These are phyloP conservation scores for Salix purpurea DNA, from an alignment of 345 rosid genomes.

Conservation along the genomic window DNA sequence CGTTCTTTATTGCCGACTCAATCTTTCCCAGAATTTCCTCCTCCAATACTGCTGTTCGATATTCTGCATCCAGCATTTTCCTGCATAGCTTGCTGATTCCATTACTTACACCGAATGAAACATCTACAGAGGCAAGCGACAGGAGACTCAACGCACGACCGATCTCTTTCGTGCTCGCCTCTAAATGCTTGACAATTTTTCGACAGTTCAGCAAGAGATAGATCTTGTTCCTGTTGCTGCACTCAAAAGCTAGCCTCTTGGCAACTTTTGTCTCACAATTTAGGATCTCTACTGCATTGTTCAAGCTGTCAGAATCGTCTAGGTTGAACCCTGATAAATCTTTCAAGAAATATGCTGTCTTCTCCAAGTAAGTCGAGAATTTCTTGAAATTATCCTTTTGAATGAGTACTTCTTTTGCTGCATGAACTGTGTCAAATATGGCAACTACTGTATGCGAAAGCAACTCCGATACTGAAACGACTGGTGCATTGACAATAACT, in stretches of 20 bases:
- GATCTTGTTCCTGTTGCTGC: constrained; percentile 12
- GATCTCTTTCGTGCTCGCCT: constrained; percentile 14
- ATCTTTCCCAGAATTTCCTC: constrained; percentile 9
- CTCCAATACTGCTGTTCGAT: constrained; percentile 5
- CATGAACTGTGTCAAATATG: constrained; percentile 15
- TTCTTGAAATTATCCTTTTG: constrained; percentile 20
- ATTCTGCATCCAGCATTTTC: constrained; percentile 15
- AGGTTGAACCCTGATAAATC: constrained; percentile 17
- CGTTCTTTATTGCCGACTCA: constrained; percentile 5
- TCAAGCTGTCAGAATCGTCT: constrained; percentile 9
- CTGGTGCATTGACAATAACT: background rate
- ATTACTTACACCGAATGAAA: background rate
- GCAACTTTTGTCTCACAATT: constrained; percentile 15
- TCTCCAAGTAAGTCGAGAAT: constrained; percentile 22
- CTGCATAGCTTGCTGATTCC: constrained; percentile 16
- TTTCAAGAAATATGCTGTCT: constrained; percentile 7
- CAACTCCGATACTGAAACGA: constrained; percentile 11
- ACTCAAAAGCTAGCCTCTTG: constrained; percentile 16
- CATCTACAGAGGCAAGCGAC: constrained; percentile 10
- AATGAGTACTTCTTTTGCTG: constrained; percentile 10
- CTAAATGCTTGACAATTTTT: constrained; percentile 15
- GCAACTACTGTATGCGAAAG: constrained; percentile 16
- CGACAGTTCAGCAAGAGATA: constrained; percentile 20
- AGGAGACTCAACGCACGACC: constrained; percentile 15
- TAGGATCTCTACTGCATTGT: constrained; percentile 11